Evolutionary conservation across 331 rosid genomes (phyloP).

Genomic region (Arachis monticola): DNA sequence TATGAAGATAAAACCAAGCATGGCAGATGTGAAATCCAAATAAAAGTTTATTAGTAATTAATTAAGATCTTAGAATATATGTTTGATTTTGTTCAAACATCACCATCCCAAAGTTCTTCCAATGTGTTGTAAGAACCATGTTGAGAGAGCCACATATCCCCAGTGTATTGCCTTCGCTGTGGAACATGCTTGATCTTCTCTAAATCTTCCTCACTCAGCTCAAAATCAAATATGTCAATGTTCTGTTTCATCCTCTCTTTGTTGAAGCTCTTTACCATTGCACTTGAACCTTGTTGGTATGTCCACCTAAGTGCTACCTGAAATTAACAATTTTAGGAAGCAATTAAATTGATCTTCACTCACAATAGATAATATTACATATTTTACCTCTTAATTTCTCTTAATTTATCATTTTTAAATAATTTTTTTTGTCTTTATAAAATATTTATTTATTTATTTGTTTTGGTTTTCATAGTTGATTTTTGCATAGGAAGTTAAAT

Average conservation of each 20-base stretch:
- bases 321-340: no score
- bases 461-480: no score
- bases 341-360: no score
- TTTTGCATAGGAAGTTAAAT: no score
- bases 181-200: constrained; percentile 47
- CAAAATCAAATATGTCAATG: constrained; percentile 51
- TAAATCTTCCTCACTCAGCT: constrained; percentile 45
- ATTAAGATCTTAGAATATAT: background rate
- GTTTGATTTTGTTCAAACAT: constrained; percentile 24
- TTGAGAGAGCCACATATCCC: constrained; percentile 43
- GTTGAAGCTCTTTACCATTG: constrained; percentile 52
- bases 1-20: constrained; percentile 3
- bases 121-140: constrained; percentile 44
- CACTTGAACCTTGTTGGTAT: constrained; percentile 48
- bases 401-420: no score
- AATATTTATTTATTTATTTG: no score
- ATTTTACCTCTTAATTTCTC: no score
- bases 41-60: constrained; percentile 34
- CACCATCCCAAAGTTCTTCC: constrained; percentile 53
- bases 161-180: constrained; percentile 40
- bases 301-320: constrained; percentile 56
- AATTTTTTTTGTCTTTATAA: no score
- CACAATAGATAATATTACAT: no score
- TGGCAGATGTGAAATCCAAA: constrained; percentile 12
- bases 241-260: constrained; percentile 53